phyloP scores from a whole-genome alignment of 495 filamentous ascomycete species.

The Eremomyces bilateralis region DNA sequence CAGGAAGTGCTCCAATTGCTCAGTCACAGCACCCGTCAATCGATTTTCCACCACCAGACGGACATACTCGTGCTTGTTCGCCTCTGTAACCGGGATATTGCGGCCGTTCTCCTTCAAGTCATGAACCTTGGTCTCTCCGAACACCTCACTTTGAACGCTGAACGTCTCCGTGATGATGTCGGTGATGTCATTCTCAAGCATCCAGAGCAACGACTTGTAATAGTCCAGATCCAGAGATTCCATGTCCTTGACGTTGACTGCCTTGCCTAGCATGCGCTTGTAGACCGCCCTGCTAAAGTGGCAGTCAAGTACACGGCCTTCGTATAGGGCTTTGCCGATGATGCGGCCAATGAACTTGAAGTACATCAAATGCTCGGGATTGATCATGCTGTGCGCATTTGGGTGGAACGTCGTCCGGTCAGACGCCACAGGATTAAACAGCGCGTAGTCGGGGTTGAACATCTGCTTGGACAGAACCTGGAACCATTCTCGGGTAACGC shows the following conservation, averaged over 20 bases:
- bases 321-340: constrained; percentile 96
- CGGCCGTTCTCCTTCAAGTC: constrained; percentile 74
- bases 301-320: constrained; percentile 87
- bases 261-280: constrained; percentile 83
- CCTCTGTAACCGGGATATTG: constrained; percentile 85
- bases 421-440: constrained; percentile 92
- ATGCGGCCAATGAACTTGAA: constrained; percentile 99
- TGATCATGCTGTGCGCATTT: constrained; percentile 78
- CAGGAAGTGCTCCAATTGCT: constrained; percentile 89
- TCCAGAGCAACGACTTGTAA: constrained; percentile 98
- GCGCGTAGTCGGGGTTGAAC: constrained; percentile 96
- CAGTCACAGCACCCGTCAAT: constrained; percentile 71
- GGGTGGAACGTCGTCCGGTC: constrained; percentile 98
- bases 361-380: constrained; percentile 88
- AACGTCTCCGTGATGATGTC: constrained; percentile 97
- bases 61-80: constrained; percentile 97
- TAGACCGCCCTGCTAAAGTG: constrained; percentile 98
- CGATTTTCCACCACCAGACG: constrained; percentile 85
- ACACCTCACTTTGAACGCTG: constrained; percentile 77
- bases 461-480: constrained; percentile 92
- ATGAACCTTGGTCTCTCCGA: constrained; percentile 68
- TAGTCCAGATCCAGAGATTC: constrained; percentile 96
- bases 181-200: constrained; percentile 97
- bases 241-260: constrained; percentile 97
- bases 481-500: constrained; percentile 98